Conservation (phyloP, 768 basidiomycete genomes). For the Suillus occidentalis region DNA sequence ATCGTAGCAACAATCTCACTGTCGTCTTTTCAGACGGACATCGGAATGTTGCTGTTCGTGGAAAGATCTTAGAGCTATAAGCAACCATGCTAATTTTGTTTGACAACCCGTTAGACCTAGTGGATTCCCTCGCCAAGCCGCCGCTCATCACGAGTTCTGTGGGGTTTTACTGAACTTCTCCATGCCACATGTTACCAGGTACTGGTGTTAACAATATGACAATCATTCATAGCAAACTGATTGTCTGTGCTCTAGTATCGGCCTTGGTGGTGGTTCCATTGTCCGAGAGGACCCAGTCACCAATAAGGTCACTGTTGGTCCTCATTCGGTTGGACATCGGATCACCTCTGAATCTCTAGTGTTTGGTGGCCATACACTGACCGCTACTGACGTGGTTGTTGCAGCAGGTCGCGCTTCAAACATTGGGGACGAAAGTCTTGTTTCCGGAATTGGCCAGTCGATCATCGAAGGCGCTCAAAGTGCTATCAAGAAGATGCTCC, state of each 20-base stretch:
- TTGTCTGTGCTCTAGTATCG: constrained; percentile 40
- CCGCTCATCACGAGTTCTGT: constrained; percentile 59
- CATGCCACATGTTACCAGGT: constrained; percentile 53
- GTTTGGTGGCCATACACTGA: constrained; percentile 57
- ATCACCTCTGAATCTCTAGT: constrained; percentile 48
- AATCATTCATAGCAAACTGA: background rate
- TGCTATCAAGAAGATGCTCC: constrained; percentile 42
- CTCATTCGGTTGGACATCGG: constrained; percentile 63
- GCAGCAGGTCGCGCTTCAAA: constrained; percentile 34
- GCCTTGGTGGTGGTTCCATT: constrained; percentile 63
- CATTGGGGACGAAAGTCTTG: constrained; percentile 28
- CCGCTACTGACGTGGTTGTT: constrained; percentile 62
- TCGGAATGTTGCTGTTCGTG: constrained; percentile 53
- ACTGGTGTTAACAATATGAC: constrained; percentile 6
- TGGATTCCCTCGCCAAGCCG: constrained; percentile 64
- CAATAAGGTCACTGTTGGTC: constrained; percentile 53
- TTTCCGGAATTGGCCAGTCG: constrained; percentile 23
- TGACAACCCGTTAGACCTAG: constrained; percentile 36
- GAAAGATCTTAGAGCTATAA: background rate
- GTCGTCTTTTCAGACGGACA: constrained; percentile 42
- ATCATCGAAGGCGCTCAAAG: constrained; percentile 36
- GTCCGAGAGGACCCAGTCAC: constrained; percentile 36
- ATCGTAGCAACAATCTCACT: constrained; percentile 5
- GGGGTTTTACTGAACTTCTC: constrained; percentile 63
- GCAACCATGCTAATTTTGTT: background rate